Conservation (phyloP, 176 grass and related monocot genomes). For the Carex scoparia region DNA sequence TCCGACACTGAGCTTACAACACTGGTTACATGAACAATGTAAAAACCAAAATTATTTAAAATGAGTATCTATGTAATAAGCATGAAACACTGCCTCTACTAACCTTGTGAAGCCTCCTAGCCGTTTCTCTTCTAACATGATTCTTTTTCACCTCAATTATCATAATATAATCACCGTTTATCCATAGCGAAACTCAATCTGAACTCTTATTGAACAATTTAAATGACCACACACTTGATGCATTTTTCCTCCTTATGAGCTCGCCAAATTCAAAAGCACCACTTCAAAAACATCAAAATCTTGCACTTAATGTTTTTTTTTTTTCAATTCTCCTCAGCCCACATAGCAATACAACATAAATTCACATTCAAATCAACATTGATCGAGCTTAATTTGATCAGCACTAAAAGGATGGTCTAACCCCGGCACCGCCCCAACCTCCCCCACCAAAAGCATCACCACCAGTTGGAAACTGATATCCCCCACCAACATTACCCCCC, state of each 20-base stretch:
- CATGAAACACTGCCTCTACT: constrained; percentile 42
- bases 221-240: neutral
- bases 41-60: constrained; percentile 21
- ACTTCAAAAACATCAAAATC: constrained; percentile 15
- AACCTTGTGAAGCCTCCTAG: constrained; percentile 9
- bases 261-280: neutral
- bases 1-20: constrained; percentile 35
- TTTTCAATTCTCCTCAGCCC: neutral
- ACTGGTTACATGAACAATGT: constrained; percentile 44
- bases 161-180: neutral
- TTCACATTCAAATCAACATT: neutral
- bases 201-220: constrained; percentile 5
- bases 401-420: constrained; percentile 68
- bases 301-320: constrained; percentile 12
- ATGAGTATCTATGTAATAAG: constrained; percentile 34
- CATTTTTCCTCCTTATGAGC: constrained; percentile 21
- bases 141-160: neutral
- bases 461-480: constrained; percentile 49
- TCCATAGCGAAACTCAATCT: neutral
- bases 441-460: constrained; percentile 47
- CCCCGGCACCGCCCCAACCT: constrained; percentile 50
- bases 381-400: neutral
- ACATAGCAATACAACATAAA: neutral
- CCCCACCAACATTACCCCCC: constrained; percentile 57
- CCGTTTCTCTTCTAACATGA: neutral